Evolutionary conservation across 495 filamentous ascomycete species (phyloP).

Genomic region (Tricharina praecox): DNA sequence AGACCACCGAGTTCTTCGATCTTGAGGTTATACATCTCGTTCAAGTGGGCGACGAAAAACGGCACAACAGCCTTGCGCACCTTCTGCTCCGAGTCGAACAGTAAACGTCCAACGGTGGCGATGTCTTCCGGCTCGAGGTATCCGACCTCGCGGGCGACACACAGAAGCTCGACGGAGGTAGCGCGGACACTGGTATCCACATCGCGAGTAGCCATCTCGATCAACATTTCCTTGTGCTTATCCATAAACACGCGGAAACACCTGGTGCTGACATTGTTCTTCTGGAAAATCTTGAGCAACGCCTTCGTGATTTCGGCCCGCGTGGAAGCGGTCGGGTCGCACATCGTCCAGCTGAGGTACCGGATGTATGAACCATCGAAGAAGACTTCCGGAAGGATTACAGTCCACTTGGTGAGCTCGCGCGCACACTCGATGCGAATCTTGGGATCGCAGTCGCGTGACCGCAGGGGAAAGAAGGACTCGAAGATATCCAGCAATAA

Average conservation of each 20-base stretch:
- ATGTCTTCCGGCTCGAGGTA: constrained; percentile 82
- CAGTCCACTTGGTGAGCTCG: constrained; percentile 75
- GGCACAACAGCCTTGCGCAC: constrained; percentile 73
- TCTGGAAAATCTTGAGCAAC: constrained; percentile 55
- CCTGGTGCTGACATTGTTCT: constrained; percentile 56
- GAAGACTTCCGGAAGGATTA: constrained; percentile 63
- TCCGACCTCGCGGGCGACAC: constrained; percentile 63
- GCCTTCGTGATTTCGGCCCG: constrained; percentile 68
- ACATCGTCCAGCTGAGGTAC: constrained; percentile 88
- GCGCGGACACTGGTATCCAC: constrained; percentile 60
- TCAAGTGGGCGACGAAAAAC: constrained; percentile 75
- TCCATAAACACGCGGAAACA: constrained; percentile 81
- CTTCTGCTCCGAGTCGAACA: constrained; percentile 70
- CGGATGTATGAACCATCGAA: constrained; percentile 74
- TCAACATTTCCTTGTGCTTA: constrained; percentile 65
- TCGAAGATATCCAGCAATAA: constrained; percentile 70
- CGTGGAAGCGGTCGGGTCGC: constrained; percentile 51
- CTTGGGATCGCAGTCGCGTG: constrained; percentile 76
- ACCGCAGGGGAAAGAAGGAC: constrained; percentile 81
- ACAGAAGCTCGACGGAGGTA: constrained; percentile 59
- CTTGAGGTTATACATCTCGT: constrained; percentile 61
- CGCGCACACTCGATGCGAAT: constrained; percentile 73
- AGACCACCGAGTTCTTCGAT: constrained; percentile 73
- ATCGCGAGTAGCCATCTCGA: constrained; percentile 82
- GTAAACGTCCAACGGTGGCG: constrained; percentile 62